These are phyloP conservation scores for Rauvolfia tetraphylla DNA, from an alignment of 257 asterid species.

Conservation along the genomic window DNA sequence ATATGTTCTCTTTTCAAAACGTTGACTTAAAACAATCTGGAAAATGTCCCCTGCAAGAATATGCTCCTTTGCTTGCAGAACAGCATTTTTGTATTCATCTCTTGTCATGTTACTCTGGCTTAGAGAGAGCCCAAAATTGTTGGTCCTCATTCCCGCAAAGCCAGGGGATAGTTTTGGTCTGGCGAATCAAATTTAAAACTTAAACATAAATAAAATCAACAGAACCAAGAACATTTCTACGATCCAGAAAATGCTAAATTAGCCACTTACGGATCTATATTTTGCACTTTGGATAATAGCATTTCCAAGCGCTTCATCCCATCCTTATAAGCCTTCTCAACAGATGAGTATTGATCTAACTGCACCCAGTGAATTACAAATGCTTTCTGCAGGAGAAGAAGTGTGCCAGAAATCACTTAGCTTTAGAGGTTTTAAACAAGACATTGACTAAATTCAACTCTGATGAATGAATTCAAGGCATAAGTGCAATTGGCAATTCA, in stretches of 20 bases:
- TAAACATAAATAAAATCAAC: background rate
- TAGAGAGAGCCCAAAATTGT: constrained; percentile 39
- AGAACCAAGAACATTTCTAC: background rate
- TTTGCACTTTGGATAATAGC: constrained; percentile 59
- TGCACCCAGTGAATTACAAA: constrained; percentile 88
- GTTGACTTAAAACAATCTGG: constrained; percentile 84
- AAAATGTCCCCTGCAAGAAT: constrained; percentile 80
- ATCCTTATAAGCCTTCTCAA: constrained; percentile 63
- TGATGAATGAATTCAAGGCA: background rate
- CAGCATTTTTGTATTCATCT: constrained; percentile 70
- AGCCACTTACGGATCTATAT: constrained; percentile 58
- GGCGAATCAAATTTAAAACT: background rate
- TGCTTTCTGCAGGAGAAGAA: constrained; percentile 45
- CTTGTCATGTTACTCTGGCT: constrained; percentile 59
- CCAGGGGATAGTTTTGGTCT: constrained; percentile 78
- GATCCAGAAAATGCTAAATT: background rate
- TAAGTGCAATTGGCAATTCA: too few relatives aligned
- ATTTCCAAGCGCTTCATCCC: constrained; percentile 60
- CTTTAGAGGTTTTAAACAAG: background rate
- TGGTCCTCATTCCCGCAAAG: constrained; percentile 41
- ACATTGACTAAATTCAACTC: background rate
- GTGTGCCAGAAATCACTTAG: constrained; percentile 12
- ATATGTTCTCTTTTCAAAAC: constrained; percentile 79
- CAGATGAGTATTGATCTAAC: constrained; percentile 55
- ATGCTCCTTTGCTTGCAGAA: constrained; percentile 79